Evolutionary conservation across 1,284 basidiomycete species (phyloP).

Genomic region (Tilletiaria anomala): DNA sequence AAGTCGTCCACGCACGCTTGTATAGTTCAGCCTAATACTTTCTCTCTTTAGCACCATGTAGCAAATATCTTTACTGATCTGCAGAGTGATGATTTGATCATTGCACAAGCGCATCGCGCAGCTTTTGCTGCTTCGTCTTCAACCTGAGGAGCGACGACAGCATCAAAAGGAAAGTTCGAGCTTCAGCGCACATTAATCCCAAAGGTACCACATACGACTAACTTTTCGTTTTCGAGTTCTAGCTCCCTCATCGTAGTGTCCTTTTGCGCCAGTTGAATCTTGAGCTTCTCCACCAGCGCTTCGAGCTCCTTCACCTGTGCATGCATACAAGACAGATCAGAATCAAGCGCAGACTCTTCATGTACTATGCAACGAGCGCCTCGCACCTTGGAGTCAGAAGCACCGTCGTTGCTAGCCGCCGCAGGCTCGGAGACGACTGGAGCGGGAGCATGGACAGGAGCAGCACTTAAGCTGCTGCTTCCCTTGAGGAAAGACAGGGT

Average conservation of each 20-base stretch:
- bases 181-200: too few relatives aligned
- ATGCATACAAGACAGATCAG: not conserved
- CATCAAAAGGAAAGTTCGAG: too few relatives aligned
- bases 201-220: too few relatives aligned
- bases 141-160: too few relatives aligned
- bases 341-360: not conserved
- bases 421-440: not conserved
- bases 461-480: not conserved
- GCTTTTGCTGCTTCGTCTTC: too few relatives aligned
- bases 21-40: too few relatives aligned
- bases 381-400: not conserved
- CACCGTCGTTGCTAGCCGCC: slow-evolving; percentile 1
- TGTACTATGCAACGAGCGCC: not conserved
- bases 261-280: slow-evolving; percentile 14
- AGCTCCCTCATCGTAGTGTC: slow-evolving; percentile 27
- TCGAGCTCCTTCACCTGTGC: slow-evolving; percentile 4
- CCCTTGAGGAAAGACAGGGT: too few relatives aligned
- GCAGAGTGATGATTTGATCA: too few relatives aligned
- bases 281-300: slow-evolving; percentile 14
- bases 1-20: too few relatives aligned
- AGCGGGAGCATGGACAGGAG: not conserved
- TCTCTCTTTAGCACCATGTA: too few relatives aligned
- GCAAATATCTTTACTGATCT: too few relatives aligned
- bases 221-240: slow-evolving; percentile 31
- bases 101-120: too few relatives aligned